Evolutionary conservation across 352 stramenopile species (phyloP).

Genomic region (Pythium dissotocum): DNA sequence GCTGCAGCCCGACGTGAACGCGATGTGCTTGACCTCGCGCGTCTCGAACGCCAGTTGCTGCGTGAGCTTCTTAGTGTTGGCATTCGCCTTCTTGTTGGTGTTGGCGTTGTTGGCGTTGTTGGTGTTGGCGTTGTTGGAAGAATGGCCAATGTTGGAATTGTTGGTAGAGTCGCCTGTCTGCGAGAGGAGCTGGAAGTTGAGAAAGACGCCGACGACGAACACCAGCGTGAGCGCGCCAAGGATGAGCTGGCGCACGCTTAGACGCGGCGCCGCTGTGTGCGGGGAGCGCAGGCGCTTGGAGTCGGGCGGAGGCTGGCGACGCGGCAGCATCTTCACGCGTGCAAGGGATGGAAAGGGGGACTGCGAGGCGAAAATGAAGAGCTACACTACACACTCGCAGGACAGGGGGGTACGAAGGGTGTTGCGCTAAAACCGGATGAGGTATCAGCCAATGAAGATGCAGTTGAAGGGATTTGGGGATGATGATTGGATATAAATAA

Average conservation of each 20-base stretch:
- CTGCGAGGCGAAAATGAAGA: neutral
- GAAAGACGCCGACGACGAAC: slow-evolving; percentile 59
- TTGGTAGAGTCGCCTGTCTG: slow-evolving; percentile 14
- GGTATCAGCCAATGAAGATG: slow-evolving; percentile 19
- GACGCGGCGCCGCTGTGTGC: slow-evolving; percentile 25
- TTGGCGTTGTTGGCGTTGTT: neutral
- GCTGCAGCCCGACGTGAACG: slow-evolving; percentile 76
- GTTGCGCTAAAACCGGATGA: slow-evolving; percentile 15
- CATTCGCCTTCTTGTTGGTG: slow-evolving; percentile 1
- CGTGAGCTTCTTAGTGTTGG: slow-evolving; percentile 25
- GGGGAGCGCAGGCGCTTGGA: slow-evolving; percentile 26
- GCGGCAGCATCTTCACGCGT: slow-evolving; percentile 47
- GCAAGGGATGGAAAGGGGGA: neutral
- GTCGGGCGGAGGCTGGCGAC: slow-evolving; percentile 45
- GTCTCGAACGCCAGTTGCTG: slow-evolving; percentile 38
- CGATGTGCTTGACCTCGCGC: slow-evolving; percentile 61
- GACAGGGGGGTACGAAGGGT: neutral
- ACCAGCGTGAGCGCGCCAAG: slow-evolving; percentile 37
- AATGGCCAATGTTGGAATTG: slow-evolving; percentile 30
- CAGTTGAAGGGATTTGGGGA: neutral
- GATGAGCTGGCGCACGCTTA: slow-evolving; percentile 29
- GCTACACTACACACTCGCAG: neutral
- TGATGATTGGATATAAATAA: slow-evolving; percentile 10
- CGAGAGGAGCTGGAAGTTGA: slow-evolving; percentile 69
- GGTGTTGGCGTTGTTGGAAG: neutral